Conservation (phyloP, 2,329 filamentous ascomycete species). For the Ceratocystis ficicola region DNA sequence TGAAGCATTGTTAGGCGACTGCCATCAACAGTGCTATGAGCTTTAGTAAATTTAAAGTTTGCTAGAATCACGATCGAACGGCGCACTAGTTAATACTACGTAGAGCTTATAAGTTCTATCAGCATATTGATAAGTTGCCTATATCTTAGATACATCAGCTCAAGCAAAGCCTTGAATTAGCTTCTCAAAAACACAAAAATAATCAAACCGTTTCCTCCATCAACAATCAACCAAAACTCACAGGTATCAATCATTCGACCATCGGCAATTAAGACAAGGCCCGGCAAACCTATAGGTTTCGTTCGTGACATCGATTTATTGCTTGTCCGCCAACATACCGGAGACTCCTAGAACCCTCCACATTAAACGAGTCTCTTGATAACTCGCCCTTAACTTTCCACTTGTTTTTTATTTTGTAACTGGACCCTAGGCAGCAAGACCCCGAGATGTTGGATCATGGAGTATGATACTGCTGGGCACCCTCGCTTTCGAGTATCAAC, state of each 20-base stretch:
- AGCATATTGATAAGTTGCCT: neutral
- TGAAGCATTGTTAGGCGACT: no score
- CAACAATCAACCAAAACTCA: neutral
- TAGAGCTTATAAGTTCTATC: neutral
- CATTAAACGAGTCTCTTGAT: slow-evolving; percentile 4
- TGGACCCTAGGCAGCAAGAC: neutral
- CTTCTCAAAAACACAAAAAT: neutral
- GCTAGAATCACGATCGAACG: neutral
- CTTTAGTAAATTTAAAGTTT: no score
- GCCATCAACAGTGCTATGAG: no score
- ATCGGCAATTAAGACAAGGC: neutral
- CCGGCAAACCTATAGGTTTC: neutral
- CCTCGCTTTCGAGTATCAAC: neutral
- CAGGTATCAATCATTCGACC: neutral
- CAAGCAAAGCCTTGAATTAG: neutral
- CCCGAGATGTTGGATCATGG: neutral
- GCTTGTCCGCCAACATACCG: neutral
- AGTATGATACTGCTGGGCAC: no score
- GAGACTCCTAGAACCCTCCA: neutral
- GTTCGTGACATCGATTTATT: neutral
- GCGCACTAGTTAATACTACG: no score
- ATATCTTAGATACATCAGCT: neutral
- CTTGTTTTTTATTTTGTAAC: neutral
- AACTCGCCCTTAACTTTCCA: neutral
- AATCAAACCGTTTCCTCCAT: neutral